Evolutionary conservation across 1,284 basidiomycete genomes (phyloP).

Genomic region (Boletus mariae): DNA sequence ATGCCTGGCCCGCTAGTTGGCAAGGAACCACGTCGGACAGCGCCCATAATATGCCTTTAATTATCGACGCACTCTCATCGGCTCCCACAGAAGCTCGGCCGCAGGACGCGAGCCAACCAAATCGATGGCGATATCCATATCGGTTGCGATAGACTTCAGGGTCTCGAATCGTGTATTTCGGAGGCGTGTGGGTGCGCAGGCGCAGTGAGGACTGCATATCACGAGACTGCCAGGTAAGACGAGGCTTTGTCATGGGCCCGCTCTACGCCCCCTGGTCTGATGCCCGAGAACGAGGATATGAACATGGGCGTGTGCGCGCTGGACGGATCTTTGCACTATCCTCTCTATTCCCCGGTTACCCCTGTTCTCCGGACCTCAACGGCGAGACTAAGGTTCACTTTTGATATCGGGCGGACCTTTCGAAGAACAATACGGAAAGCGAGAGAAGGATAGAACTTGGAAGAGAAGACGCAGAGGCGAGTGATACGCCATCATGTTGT

Average conservation of each 20-base stretch:
- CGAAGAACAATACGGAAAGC: background rate
- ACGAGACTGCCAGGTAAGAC: background rate
- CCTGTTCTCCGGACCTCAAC: background rate
- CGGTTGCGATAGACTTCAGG: slow-evolving; percentile 16
- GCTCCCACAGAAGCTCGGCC: slow-evolving; percentile 11
- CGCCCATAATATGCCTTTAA: background rate
- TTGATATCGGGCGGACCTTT: background rate
- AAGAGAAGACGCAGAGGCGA: background rate
- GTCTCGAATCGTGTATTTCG: slow-evolving; percentile 1
- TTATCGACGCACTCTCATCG: background rate
- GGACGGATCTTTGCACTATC: background rate
- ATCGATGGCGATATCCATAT: slow-evolving; percentile 7
- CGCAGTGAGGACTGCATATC: background rate
- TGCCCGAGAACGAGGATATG: background rate
- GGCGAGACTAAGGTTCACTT: background rate
- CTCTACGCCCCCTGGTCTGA: background rate
- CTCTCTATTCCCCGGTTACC: background rate
- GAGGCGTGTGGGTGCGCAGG: background rate
- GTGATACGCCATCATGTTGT: background rate
- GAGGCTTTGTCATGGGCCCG: background rate
- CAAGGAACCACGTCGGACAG: background rate
- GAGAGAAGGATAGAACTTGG: background rate
- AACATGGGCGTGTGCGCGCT: background rate
- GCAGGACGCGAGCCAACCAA: slow-evolving; percentile 12
- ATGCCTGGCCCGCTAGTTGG: background rate